phyloP scores from a whole-genome alignment of 2,329 filamentous ascomycete species.

The Amauroascus verrucosus region DNA sequence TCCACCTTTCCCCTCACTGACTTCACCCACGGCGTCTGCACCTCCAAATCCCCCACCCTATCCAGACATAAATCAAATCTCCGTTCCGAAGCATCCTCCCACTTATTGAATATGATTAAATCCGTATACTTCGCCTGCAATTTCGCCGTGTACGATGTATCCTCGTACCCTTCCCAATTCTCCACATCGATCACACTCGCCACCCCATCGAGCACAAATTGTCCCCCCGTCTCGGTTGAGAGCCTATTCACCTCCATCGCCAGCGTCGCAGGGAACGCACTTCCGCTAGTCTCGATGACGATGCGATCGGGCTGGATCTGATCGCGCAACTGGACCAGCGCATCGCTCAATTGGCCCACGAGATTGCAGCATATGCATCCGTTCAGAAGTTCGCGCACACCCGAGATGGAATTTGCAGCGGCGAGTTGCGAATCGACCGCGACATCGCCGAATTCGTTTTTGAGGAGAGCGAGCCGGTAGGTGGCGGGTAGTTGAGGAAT shows the following conservation, averaged over 20 bases:
- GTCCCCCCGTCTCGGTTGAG: constrained; percentile 51
- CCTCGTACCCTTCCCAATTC: constrained; percentile 89
- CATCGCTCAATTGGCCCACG: constrained; percentile 76
- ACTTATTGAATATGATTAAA: constrained; percentile 86
- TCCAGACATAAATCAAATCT: constrained; percentile 70
- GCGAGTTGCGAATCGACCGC: constrained; percentile 90
- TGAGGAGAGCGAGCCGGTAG: constrained; percentile 88
- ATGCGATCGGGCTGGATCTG: constrained; percentile 64
- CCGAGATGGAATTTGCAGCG: constrained; percentile 68
- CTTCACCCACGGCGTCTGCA: constrained; percentile 75
- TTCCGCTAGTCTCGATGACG: constrained; percentile 85
- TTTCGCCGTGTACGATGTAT: constrained; percentile 78
- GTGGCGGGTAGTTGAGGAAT: constrained; percentile 77
- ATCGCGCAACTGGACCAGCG: constrained; percentile 61
- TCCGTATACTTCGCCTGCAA: constrained; percentile 86
- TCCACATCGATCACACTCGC: constrained; percentile 86
- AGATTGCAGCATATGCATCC: constrained; percentile 99
- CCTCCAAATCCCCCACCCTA: constrained; percentile 66
- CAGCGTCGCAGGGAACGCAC: constrained; percentile 76
- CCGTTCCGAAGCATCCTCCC: constrained; percentile 65
- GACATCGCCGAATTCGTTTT: constrained; percentile 96
- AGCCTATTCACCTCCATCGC: constrained; percentile 83
- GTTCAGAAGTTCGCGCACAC: constrained; percentile 85
- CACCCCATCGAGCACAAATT: constrained; percentile 73
- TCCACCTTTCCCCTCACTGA: constrained; percentile 70